Evolutionary conservation across 345 rosid species (phyloP), one percentile per base, ranked within the genome.

Genomic region (Viola odorata): DNA sequence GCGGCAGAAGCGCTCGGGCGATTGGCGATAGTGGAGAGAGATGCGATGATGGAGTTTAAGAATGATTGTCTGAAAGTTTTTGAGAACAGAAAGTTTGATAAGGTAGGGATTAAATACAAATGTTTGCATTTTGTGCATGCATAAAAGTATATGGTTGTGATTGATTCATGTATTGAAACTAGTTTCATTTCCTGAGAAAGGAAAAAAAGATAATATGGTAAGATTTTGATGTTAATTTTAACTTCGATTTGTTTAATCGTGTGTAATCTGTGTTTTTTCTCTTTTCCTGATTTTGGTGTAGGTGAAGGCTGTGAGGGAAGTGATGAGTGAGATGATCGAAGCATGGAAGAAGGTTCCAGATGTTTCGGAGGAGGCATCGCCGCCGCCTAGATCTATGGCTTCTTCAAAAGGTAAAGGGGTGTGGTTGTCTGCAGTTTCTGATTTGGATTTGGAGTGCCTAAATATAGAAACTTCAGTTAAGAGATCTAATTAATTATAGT

Each of bases 301-400:
- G 98, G 96, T 89, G 72, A 92, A 86, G 83, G 90, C 87, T 50
- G 87, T 80, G 11, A 85, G 98, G 82, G 97, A 89, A 62, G 96
- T 82, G 75, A 89, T 92, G 96, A 79, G 51, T 68, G 83, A 87
- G 81, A 83, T 82, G 89, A 67, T 92, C 65, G 91, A 92, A 66
- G 91, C 91, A 1, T 92, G 98, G 98, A 89, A 83, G 77, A 87
- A 84, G 79, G 81, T 92, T 50, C 91, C 96, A 0, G 98, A 92
- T 86, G 67, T 89, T 65, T 84, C 91, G 0, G 89, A 85, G 14
- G 96, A 83, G 64, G 78, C 60, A 11, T 87, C 90, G 9, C 94
- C 96, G 6, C 87, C 80, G 6, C 85, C 84, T n/a, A 66, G 69
- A 67, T 84, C 96, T 1, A 72, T 62, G 65, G 71, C 84, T 63